A percentile compares a stretch with the other conserved stretches of the same genome.
Conservation (phyloP, 805 yeast species). For the Isabelozyma heimii region DNA sequence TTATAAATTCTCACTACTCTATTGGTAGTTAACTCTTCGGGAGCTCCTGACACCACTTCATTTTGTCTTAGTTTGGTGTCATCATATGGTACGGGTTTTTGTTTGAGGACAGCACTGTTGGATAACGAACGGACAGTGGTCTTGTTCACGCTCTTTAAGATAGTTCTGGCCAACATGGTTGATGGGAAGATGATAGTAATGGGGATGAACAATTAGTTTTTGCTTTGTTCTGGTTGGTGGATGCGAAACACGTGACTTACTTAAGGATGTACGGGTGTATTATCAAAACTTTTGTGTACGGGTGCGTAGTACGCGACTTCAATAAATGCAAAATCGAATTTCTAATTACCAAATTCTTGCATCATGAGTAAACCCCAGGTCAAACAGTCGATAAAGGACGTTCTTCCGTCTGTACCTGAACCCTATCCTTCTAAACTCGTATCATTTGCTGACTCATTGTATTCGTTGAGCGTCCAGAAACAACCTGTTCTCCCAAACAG, state of each 20-base stretch:
- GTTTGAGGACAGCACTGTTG: conserved; percentile 11
- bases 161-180: neutral
- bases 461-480: conserved; percentile 51
- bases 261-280: neutral
- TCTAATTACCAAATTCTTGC: neutral
- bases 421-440: conserved; percentile 43
- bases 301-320: conserved; percentile 3
- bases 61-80: conserved; percentile 30
- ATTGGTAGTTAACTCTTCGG: conserved; percentile 54
- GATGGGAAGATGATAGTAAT: neutral
- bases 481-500: conserved; percentile 47
- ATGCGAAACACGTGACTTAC: neutral
- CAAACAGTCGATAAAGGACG: conserved; percentile 41
- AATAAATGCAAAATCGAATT: no score
- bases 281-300: conserved; percentile 9
- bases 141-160: neutral
- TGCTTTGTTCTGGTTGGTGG: neutral
- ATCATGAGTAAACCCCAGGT: conserved; percentile 11
- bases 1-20: conserved; percentile 76
- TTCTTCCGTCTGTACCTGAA: conserved; percentile 43
- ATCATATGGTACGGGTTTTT: conserved; percentile 19
- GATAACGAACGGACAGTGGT: conserved; percentile 22
- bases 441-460: conserved; percentile 42
- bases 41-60: conserved; percentile 76
- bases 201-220: neutral